Conservation (phyloP, 2,329 filamentous ascomycete genomes). For the Aspergillus nomiae region DNA sequence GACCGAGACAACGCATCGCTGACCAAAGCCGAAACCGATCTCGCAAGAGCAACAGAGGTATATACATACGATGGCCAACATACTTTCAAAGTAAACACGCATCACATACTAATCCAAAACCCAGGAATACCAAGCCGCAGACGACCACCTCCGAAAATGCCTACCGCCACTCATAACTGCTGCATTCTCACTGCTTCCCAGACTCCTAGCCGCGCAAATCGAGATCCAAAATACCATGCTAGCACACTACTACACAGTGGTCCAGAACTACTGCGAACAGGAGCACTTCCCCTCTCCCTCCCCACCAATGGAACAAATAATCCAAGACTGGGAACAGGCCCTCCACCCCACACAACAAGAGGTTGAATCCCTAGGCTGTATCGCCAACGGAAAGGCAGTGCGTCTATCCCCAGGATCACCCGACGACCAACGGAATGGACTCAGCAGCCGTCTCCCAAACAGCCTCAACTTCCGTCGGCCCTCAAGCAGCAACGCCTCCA, state of each 20-base stretch:
- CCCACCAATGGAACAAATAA: conserved; percentile 70
- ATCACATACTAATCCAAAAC: conserved; percentile 14
- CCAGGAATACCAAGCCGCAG: conserved; percentile 72
- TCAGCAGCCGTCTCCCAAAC: conserved; percentile 43
- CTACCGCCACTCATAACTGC: conserved; percentile 72
- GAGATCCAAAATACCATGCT: conserved; percentile 77
- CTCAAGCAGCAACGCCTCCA: conserved; percentile 31
- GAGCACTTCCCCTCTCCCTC: conserved; percentile 70
- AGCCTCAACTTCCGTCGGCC: conserved; percentile 35
- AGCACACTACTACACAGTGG: conserved; percentile 74
- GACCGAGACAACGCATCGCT: conserved; percentile 73
- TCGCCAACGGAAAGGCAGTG: conserved; percentile 66
- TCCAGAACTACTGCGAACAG: conserved; percentile 72
- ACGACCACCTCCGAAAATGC: conserved; percentile 70
- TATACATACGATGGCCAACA: conserved; percentile 13
- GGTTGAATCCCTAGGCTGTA: conserved; percentile 64
- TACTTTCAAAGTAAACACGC: background rate
- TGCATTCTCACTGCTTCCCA: conserved; percentile 72
- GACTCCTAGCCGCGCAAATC: conserved; percentile 69
- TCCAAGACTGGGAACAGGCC: conserved; percentile 64
- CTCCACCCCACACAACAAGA: conserved; percentile 67
- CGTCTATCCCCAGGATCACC: conserved; percentile 10
- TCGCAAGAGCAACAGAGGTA: conserved; percentile 66
- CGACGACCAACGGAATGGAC: conserved; percentile 32
- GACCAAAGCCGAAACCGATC: conserved; percentile 70